A percentile compares a stretch with the other conserved stretches of the same genome.
Conservation (phyloP, 768 basidiomycete species). For the Podaxis sp. region DNA sequence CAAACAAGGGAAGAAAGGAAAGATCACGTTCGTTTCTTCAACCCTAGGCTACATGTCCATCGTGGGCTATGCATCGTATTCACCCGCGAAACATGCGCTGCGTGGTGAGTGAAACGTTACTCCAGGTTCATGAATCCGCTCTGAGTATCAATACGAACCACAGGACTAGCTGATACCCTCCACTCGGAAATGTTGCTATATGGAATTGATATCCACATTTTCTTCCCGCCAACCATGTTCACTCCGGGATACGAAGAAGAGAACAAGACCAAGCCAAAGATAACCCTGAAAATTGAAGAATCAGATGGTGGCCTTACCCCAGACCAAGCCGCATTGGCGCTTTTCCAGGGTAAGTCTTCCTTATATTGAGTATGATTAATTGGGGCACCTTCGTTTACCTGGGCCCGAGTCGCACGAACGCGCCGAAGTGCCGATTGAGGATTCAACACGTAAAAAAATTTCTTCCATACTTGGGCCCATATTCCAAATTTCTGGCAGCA, state of each 20-base stretch:
- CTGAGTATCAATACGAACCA: background rate
- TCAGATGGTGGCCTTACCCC: slow-evolving; percentile 60
- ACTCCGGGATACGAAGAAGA: slow-evolving; percentile 76
- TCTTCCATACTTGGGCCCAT: background rate
- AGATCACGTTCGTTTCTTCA: slow-evolving; percentile 74
- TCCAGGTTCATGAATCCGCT: background rate
- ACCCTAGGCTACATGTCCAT: slow-evolving; percentile 72
- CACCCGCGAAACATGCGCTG: slow-evolving; percentile 82
- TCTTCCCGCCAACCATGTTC: slow-evolving; percentile 79
- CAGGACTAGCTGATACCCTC: slow-evolving; percentile 81
- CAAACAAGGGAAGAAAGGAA: slow-evolving; percentile 50
- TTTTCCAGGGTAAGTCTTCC: slow-evolving; percentile 52
- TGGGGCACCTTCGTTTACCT: background rate
- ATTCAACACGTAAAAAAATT: background rate
- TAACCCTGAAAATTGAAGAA: slow-evolving; percentile 72
- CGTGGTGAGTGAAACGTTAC: slow-evolving; percentile 46
- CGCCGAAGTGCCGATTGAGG: background rate
- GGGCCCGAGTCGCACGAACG: background rate
- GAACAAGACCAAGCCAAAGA: slow-evolving; percentile 69
- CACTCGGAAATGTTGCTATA: slow-evolving; percentile 79
- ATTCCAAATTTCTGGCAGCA: background rate
- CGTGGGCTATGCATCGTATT: slow-evolving; percentile 74
- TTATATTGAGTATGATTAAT: background rate
- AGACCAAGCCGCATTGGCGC: slow-evolving; percentile 52
- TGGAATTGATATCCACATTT: slow-evolving; percentile 72